A percentile compares a stretch with the other conserved stretches of the same genome.
phyloP scores from a whole-genome alignment of 2,329 filamentous ascomycete genomes.

The Diaporthe capsici region DNA sequence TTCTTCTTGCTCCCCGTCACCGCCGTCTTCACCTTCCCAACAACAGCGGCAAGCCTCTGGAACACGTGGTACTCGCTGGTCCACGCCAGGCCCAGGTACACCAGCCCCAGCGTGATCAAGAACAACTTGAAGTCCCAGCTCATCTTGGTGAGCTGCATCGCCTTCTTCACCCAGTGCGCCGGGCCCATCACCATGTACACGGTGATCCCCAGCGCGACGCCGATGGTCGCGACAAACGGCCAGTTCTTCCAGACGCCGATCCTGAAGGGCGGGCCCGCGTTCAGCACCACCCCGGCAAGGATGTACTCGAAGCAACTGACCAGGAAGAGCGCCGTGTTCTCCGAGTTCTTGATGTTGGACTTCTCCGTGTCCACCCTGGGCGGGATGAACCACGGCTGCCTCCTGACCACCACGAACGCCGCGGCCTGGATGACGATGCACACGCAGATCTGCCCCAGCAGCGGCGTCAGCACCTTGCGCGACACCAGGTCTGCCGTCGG shows the following conservation, averaged over 20 bases:
- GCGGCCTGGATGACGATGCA: conserved; percentile 83
- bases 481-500: conserved; percentile 94
- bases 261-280: conserved; percentile 91
- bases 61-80: conserved; percentile 80
- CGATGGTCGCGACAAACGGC: conserved; percentile 86
- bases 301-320: conserved; percentile 97
- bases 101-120: conserved; percentile 77
- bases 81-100: conserved; percentile 80
- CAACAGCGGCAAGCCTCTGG: conserved; percentile 73
- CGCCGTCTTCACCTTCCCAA: conserved; percentile 74
- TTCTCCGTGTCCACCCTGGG: conserved; percentile 83
- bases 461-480: conserved; percentile 88
- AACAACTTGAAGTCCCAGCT: conserved; percentile 79
- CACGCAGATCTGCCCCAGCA: conserved; percentile 89
- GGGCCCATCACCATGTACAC: conserved; percentile 87
- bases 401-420: conserved; percentile 80
- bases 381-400: conserved; percentile 88
- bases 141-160: conserved; percentile 91
- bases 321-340: conserved; percentile 93
- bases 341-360: conserved; percentile 89
- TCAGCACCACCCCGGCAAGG: conserved; percentile 88
- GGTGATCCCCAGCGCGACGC: conserved; percentile 75
- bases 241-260: conserved; percentile 85
- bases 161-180: conserved; percentile 73
- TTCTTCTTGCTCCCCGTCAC: conserved; percentile 77